These are phyloP conservation scores for Amaranthus hypochondriacus DNA, from an alignment of 148 eudicot species.

Conservation along the genomic window DNA sequence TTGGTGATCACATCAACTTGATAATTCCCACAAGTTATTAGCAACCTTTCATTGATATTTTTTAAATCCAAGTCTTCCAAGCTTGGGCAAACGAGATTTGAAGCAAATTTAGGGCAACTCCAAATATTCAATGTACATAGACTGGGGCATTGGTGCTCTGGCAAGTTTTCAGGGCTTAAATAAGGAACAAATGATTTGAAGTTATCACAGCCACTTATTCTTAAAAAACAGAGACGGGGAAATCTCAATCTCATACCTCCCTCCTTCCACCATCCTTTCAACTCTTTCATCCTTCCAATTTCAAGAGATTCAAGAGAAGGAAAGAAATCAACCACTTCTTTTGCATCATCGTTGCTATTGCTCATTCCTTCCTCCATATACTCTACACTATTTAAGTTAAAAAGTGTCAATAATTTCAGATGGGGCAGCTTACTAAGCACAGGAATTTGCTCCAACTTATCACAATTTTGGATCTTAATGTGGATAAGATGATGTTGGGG, in stretches of 20 bases:
- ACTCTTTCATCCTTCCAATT: neutral
- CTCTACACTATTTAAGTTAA: constrained; percentile 1
- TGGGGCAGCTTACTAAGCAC: neutral
- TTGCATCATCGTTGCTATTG: neutral
- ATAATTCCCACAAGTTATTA: too few relatives aligned
- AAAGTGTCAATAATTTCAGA: constrained; percentile 8
- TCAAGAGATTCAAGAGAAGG: constrained; percentile 16
- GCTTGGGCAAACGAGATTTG: too few relatives aligned
- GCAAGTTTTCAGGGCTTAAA: too few relatives aligned
- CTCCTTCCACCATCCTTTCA: constrained; percentile 25
- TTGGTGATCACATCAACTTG: too few relatives aligned
- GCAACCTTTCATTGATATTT: too few relatives aligned
- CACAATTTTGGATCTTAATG: neutral
- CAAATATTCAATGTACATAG: too few relatives aligned
- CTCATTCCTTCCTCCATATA: constrained; percentile 9
- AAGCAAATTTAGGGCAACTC: too few relatives aligned
- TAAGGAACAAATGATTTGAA: too few relatives aligned
- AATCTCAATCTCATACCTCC: neutral
- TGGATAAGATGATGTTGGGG: constrained; percentile 18
- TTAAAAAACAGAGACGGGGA: constrained; percentile 6
- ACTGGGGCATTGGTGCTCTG: too few relatives aligned
- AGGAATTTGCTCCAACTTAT: neutral
- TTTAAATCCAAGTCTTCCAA: too few relatives aligned
- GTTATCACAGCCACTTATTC: neutral
- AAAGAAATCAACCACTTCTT: constrained; percentile 8